These are phyloP conservation scores for Malus sieversii DNA, from an alignment of 306 rosid species.

Conservation along the genomic window DNA sequence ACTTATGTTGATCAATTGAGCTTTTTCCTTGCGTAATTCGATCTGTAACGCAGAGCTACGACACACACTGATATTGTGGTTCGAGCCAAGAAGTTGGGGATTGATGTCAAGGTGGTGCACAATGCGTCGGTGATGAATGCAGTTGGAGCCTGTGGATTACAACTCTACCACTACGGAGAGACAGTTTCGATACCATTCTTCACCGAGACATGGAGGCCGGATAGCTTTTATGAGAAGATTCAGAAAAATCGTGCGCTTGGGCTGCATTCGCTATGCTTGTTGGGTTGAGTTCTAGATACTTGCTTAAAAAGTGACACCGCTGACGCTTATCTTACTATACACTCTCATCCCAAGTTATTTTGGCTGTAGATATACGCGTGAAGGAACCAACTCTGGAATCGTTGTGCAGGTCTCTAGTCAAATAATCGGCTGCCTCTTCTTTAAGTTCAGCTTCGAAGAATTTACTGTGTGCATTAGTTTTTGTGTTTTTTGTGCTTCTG, in stretches of 20 bases:
- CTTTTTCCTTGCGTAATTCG: not conserved
- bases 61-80: conserved; percentile 82
- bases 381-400: conserved; percentile 89
- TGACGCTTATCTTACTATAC: not conserved
- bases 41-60: conserved; percentile 45
- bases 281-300: conserved; percentile 39
- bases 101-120: conserved; percentile 61
- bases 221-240: conserved; percentile 86
- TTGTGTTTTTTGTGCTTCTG: too few species aligned
- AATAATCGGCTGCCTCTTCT: not conserved
- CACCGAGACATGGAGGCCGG: conserved; percentile 80
- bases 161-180: conserved; percentile 82
- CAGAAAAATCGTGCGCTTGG: conserved; percentile 46
- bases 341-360: not conserved
- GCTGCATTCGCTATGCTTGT: conserved; percentile 38
- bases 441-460: not conserved
- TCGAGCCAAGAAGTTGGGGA: conserved; percentile 72
- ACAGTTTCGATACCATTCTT: conserved; percentile 79
- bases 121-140: conserved; percentile 93
- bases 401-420: conserved; percentile 57
- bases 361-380: conserved; percentile 68
- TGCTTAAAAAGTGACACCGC: not conserved
- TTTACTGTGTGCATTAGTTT: not conserved
- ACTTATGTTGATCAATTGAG: not conserved
- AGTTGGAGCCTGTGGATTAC: conserved; percentile 76